These are phyloP conservation scores for Podospora pseudopauciseta DNA, from an alignment of 495 filamentous ascomycete species.

Conservation along the genomic window DNA sequence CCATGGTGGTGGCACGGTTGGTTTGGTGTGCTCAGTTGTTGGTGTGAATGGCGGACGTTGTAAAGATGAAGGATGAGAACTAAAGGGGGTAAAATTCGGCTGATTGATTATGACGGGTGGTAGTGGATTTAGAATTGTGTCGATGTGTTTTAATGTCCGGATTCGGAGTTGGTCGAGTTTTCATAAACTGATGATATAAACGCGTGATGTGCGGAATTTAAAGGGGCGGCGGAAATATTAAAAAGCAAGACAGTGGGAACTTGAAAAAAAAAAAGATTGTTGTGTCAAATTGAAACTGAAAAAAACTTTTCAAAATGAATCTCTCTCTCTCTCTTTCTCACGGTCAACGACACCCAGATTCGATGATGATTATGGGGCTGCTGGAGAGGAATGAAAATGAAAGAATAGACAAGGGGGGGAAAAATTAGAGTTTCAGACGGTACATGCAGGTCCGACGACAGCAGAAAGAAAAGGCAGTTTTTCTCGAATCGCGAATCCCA, in stretches of 20 bases:
- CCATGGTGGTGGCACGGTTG: constrained; percentile 47
- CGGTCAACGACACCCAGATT: neutral
- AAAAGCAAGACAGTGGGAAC: neutral
- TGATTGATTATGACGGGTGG: neutral
- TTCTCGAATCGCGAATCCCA: neutral
- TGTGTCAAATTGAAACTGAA: neutral
- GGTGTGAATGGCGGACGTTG: neutral
- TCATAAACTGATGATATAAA: neutral
- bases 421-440: neutral
- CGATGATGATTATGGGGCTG: neutral
- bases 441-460: neutral
- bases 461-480: neutral
- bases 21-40: neutral
- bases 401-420: neutral
- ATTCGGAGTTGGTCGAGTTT: neutral
- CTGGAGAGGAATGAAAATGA: neutral
- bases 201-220: neutral
- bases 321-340: neutral
- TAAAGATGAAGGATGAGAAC: neutral
- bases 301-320: neutral
- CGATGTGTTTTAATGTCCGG: neutral
- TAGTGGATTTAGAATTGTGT: neutral
- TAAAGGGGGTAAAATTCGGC: neutral
- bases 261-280: neutral
- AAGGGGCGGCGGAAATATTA: neutral